Evolutionary conservation across 2,329 filamentous ascomycete species (phyloP), one percentile per base, ranked within the genome.

Genomic region (Hypoxylon sp.): DNA sequence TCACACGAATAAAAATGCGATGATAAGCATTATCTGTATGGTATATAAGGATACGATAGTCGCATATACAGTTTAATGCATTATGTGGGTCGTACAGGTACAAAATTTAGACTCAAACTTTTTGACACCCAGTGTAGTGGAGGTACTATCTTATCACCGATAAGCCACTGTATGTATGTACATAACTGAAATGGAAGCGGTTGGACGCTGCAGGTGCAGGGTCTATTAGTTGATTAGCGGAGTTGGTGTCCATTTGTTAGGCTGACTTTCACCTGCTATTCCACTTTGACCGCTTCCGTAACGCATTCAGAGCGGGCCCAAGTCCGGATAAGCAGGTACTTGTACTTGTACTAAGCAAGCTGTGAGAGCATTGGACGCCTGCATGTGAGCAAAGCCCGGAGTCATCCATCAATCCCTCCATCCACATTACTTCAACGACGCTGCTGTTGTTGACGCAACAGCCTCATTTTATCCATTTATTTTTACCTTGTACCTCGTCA

Each of bases 271-370:
- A 50, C 48, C 58, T 21, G 45, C 41, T 55, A 62, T 51, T 57
- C 60, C 65, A 65, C 48, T 67, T 70, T 70, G 60, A 68, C 72
- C 67, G 71, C 70, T 72, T 72, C 65, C 68, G 70, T 70, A 54
- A 59, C 45, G 51, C 37, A 52, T 54, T 39, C 37, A 19, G 19
- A 61, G 58, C 47, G 52, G 64, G n/a, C 29, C 56, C 39, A 57
- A 39, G 61, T 64, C 56, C 47, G 65, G 65, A 64, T 64, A 64
- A 67, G 61, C 64, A 61, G 37, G 43, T 46, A 34, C 39, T 47
- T 57, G 47, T 34, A 12, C n/a, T 27, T 9, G 23, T 30, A 47
- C 34, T 45, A 29, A 47, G 41, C 32, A 19, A 21, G 16, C 16
- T 41, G n/a, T 48, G 27, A 52, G 62, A 30, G 27, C 65, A 64